phyloP scores from a whole-genome alignment of 495 filamentous ascomycete genomes.

The Podospora bellae-mahoneyi region DNA sequence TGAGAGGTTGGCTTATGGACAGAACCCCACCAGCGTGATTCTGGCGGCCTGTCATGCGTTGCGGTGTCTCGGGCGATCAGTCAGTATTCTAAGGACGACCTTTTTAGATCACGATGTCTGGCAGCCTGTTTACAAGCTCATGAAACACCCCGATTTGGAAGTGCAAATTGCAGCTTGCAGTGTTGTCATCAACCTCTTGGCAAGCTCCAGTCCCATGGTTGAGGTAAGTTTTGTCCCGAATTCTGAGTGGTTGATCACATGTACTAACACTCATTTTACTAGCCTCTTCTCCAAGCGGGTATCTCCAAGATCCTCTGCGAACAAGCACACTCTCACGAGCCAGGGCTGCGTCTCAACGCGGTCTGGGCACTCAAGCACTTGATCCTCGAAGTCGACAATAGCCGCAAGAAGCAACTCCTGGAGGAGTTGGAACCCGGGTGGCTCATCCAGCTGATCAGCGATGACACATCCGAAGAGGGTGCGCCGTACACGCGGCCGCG shows the following conservation, averaged over 20 bases:
- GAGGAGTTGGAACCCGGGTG: constrained; percentile 73
- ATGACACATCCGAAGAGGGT: constrained; percentile 50
- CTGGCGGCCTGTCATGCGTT: constrained; percentile 81
- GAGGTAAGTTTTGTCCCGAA: constrained; percentile 52
- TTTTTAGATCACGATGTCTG: constrained; percentile 83
- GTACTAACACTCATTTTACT: constrained; percentile 27
- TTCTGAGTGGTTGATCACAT: neutral
- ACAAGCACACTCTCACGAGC: constrained; percentile 74
- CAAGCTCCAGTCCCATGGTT: constrained; percentile 88
- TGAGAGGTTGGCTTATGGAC: constrained; percentile 28
- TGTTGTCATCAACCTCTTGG: constrained; percentile 75
- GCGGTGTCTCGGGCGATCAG: constrained; percentile 74
- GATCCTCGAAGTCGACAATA: constrained; percentile 61
- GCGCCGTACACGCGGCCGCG: constrained; percentile 38
- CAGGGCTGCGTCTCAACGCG: constrained; percentile 70
- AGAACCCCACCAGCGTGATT: constrained; percentile 61
- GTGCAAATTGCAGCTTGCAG: constrained; percentile 83
- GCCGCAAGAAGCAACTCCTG: constrained; percentile 69
- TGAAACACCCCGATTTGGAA: constrained; percentile 71
- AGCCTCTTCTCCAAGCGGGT: constrained; percentile 74
- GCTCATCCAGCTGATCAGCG: constrained; percentile 71
- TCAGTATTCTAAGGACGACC: constrained; percentile 77
- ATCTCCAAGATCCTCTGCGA: constrained; percentile 74
- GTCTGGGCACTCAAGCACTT: constrained; percentile 93
- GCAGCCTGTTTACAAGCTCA: constrained; percentile 69